These are phyloP conservation scores for Begonia peltatifolia DNA, from an alignment of 306 rosid genomes.

Conservation along the genomic window DNA sequence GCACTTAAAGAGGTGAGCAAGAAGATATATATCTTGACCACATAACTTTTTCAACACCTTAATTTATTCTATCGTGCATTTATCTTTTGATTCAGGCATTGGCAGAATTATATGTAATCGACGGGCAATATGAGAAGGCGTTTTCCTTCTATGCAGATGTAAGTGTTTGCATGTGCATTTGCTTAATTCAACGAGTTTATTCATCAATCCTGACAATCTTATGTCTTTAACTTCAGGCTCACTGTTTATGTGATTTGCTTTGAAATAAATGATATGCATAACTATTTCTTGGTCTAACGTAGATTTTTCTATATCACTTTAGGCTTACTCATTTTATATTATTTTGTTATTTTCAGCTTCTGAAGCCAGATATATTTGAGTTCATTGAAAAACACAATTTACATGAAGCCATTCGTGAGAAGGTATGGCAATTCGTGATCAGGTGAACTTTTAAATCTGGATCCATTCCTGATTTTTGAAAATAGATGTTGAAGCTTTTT, in stretches of 20 bases:
- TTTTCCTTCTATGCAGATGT: constrained; percentile 92
- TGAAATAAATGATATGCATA: too few relatives aligned
- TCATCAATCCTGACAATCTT: constrained; percentile 6
- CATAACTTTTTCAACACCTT: background rate
- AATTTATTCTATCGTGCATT: constrained; percentile 1
- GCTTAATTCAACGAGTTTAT: constrained; percentile 2
- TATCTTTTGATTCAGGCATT: constrained; percentile 48
- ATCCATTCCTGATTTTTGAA: too few relatives aligned
- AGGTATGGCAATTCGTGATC: constrained; percentile 38
- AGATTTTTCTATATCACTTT: too few relatives aligned
- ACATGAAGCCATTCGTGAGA: constrained; percentile 60
- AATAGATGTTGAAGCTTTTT: background rate
- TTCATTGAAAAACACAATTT: constrained; percentile 78
- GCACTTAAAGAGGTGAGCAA: constrained; percentile 68
- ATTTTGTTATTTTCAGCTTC: constrained; percentile 44
- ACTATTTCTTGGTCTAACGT: too few relatives aligned
- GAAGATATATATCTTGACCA: constrained; percentile 2
- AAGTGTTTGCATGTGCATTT: constrained; percentile 27
- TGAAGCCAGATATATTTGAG: constrained; percentile 83
- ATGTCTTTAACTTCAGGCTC: too few relatives aligned
- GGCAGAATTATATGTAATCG: constrained; percentile 75
- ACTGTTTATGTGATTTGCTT: too few relatives aligned
- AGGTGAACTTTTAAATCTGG: background rate
- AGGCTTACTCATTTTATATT: background rate
- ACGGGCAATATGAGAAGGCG: constrained; percentile 77